A percentile compares a stretch with the other conserved stretches of the same genome.
Conservation (phyloP, 1,139 yeast species). For the Oligophagozyma castellii region DNA sequence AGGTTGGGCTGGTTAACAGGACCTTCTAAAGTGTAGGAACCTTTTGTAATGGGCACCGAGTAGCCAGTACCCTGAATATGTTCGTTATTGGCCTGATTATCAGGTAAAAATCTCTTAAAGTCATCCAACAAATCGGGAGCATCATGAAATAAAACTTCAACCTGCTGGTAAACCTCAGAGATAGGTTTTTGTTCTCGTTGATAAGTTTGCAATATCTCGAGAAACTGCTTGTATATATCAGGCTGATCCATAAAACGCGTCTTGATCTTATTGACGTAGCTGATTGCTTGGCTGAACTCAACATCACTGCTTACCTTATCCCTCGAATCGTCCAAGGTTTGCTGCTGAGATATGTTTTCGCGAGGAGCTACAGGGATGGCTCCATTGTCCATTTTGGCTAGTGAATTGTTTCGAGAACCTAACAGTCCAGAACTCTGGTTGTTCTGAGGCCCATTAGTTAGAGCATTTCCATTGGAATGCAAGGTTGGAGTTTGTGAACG, state of each 20-base stretch:
- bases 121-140: constrained; percentile 93
- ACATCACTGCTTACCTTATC: constrained; percentile 63
- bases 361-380: neutral
- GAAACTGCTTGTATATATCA: constrained; percentile 83
- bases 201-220: constrained; percentile 90
- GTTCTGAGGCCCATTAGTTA: constrained; percentile 8
- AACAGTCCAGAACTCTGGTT: constrained; percentile 4
- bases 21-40: too few species aligned
- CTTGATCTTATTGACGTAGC: constrained; percentile 89
- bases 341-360: neutral
- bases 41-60: too few species aligned
- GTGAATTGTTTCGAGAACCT: neutral
- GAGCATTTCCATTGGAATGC: constrained; percentile 6
- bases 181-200: constrained; percentile 94
- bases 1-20: constrained; percentile 32
- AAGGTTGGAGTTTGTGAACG: constrained; percentile 4
- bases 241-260: constrained; percentile 91
- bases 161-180: constrained; percentile 88
- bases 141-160: constrained; percentile 72
- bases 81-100: constrained; percentile 36
- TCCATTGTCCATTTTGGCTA: neutral
- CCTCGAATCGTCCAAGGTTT: neutral
- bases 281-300: constrained; percentile 93
- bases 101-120: constrained; percentile 91
- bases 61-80: too few species aligned